These are phyloP conservation scores for Davidsoniella neocaledoniae DNA, from an alignment of 2,329 filamentous ascomycete species.

Conservation along the genomic window DNA sequence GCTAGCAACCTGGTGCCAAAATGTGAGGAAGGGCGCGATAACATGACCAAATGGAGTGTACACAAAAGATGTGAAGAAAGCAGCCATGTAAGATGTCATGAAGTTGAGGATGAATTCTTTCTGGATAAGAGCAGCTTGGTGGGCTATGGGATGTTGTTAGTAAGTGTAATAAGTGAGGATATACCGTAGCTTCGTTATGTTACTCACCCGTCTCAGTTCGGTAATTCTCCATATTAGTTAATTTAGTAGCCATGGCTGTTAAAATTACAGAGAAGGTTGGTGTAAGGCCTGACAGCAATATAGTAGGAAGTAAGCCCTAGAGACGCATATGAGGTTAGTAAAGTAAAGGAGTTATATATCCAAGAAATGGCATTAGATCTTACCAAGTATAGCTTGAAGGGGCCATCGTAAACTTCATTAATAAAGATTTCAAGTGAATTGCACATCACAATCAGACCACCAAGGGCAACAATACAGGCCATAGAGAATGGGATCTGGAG, in stretches of 20 bases:
- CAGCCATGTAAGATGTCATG: conserved; percentile 83
- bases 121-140: conserved; percentile 68
- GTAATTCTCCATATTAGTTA: conserved; percentile 84
- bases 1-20: conserved; percentile 60
- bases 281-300: conserved; percentile 66
- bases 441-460: conserved; percentile 66
- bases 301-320: conserved; percentile 72
- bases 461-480: conserved; percentile 53
- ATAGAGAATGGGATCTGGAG: conserved; percentile 75
- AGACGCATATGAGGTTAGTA: conserved; percentile 6
- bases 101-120: conserved; percentile 96
- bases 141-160: conserved; percentile 27
- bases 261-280: conserved; percentile 64
- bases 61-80: conserved; percentile 85
- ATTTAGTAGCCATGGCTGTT: conserved; percentile 54
- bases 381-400: conserved; percentile 71
- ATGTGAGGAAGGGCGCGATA: conserved; percentile 69
- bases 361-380: conserved; percentile 17
- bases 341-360: not conserved
- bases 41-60: conserved; percentile 82
- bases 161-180: too few relatives aligned
- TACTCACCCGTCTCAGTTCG: conserved; percentile 46
- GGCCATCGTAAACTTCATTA: conserved; percentile 79
- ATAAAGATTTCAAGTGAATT: conserved; percentile 95
- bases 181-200: conserved; percentile 20